Conservation (phyloP, 495 filamentous ascomycete species). For the Penicillium salamii region DNA sequence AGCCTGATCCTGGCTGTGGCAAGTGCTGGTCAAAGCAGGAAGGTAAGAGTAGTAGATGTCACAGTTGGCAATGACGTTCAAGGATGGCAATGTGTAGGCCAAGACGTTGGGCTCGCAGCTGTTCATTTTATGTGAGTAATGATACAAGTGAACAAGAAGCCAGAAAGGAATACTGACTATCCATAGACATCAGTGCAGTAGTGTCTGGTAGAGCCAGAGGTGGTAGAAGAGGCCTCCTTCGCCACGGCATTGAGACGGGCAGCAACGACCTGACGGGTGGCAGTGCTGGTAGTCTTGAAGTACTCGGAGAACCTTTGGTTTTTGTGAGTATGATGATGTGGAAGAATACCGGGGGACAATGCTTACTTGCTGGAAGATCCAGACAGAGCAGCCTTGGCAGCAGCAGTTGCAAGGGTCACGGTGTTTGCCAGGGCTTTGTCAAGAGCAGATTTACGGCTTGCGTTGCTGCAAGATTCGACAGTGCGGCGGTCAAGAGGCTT, state of each 20-base stretch:
- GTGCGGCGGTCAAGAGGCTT: conserved; percentile 50
- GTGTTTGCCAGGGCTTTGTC: conserved; percentile 49
- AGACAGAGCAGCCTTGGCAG: conserved; percentile 48
- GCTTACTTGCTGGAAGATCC: conserved; percentile 43
- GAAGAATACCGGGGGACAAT: not conserved
- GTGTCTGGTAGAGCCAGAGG: conserved; percentile 41
- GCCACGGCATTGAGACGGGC: conserved; percentile 50
- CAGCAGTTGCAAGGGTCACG: conserved; percentile 48
- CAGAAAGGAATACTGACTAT: conserved; percentile 16
- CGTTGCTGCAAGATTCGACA: conserved; percentile 46
- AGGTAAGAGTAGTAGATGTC: conserved; percentile 52
- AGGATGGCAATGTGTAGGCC: conserved; percentile 54
- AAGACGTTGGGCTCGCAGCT: conserved; percentile 49
- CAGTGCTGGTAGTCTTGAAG: conserved; percentile 55
- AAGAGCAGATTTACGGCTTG: conserved; percentile 36
- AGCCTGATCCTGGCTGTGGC: conserved; percentile 58
- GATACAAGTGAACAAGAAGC: not conserved
- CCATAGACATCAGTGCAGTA: conserved; percentile 52
- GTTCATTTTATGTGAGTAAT: not conserved
- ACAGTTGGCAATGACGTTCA: conserved; percentile 55
- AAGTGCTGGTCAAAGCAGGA: conserved; percentile 38
- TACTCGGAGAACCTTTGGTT: conserved; percentile 46
- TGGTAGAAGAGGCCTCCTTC: conserved; percentile 44
- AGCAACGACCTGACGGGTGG: conserved; percentile 47
- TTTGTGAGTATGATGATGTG: not conserved